Base-by-base conservation (phyloP, 805 yeast genomes). In the Saccharomycopsis lassenensis region DNA sequence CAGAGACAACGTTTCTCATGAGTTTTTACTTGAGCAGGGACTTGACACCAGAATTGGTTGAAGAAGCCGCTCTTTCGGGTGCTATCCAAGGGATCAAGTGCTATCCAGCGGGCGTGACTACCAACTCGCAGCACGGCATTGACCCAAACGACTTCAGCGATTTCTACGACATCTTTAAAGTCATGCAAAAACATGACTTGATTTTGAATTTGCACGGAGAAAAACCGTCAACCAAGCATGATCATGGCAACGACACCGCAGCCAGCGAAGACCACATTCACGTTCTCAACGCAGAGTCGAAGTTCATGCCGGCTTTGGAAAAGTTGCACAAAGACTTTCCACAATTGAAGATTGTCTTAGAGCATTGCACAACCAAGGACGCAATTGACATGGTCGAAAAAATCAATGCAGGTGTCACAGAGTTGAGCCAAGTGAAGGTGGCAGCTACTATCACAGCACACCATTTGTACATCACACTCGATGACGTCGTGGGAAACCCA, bases 21-120 rank as follows among this genome's bases (percentile, higher is more conserved):
- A 77, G 94, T 10, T 75, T 89, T 46, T 91, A 91, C 50, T 66
- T 91, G 27, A 71, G 80, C 35, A 74, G 69, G 37, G 81, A 74
- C 1, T 62, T 91, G 45, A 84, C 95, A 1, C 96, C 97, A 0
- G 93, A 83, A 46, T 62, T 85, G 27, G 77, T 91, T 39, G 74
- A 71, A 37, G 70, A 74, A 44, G 97, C 96, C 24, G 93, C 87
- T 5, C 53, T 64, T 37, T 50, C 59, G 12, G 77, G 77, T 1
- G 75, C 74, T 25, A 75, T 89, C 37, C 66, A 75, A 21, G 99
- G 99, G 39, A 84, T 91, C 47, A 91, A 91, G 57, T 86, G 95
- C 55, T 91, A 91, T 56, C 99, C 99, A 28, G 96, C 97, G 2
- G 99, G 99, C 30, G 99, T 91, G 22, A 91, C 99, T n/a, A 91